These are phyloP conservation scores for Meredithiella fracta DNA, from an alignment of 2,329 filamentous ascomycete species.

Conservation along the genomic window DNA sequence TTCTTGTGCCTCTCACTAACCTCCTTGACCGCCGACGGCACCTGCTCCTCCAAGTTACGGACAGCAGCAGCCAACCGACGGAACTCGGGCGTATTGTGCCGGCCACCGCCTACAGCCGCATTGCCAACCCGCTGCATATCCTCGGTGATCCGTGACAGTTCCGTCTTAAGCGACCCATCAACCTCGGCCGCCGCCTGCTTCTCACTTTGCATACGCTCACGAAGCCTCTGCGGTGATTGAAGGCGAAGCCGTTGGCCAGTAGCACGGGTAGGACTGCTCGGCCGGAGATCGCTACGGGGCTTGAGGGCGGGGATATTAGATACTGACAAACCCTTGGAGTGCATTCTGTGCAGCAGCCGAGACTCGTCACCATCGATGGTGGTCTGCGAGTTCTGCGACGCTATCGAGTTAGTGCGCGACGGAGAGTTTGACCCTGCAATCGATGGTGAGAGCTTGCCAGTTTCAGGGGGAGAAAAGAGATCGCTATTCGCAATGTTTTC, in stretches of 20 bases:
- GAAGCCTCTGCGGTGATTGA: constrained; percentile 57
- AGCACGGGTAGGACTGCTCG: constrained; percentile 22
- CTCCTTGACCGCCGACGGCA: constrained; percentile 43
- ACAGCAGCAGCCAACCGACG: constrained; percentile 40
- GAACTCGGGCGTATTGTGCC: constrained; percentile 26
- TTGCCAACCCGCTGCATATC: constrained; percentile 44
- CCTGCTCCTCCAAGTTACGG: constrained; percentile 47
- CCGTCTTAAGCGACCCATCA: constrained; percentile 53
- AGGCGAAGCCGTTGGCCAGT: constrained; percentile 45
- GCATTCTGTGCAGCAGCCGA: constrained; percentile 17
- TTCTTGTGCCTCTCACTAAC: constrained; percentile 43
- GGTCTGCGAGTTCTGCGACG: constrained; percentile 5
- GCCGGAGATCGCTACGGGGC: constrained; percentile 18
- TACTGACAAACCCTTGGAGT: constrained; percentile 35
- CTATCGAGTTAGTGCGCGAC: constrained; percentile 15
- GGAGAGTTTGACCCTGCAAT: constrained; percentile 14
- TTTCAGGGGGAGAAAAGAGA: constrained; percentile 15
- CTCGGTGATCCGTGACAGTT: constrained; percentile 63
- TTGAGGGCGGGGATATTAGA: constrained; percentile 39
- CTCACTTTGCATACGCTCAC: constrained; percentile 72
- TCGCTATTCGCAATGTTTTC: constrained; percentile 26
- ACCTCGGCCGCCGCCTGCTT: constrained; percentile 56
- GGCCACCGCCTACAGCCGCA: constrained; percentile 21
- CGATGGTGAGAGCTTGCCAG: not conserved
- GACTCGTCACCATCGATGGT: not conserved